Evolutionary conservation across 768 basidiomycete genomes (phyloP), one percentile per base, ranked within the genome.

Genomic region (Candolleomyces efflorescens): DNA sequence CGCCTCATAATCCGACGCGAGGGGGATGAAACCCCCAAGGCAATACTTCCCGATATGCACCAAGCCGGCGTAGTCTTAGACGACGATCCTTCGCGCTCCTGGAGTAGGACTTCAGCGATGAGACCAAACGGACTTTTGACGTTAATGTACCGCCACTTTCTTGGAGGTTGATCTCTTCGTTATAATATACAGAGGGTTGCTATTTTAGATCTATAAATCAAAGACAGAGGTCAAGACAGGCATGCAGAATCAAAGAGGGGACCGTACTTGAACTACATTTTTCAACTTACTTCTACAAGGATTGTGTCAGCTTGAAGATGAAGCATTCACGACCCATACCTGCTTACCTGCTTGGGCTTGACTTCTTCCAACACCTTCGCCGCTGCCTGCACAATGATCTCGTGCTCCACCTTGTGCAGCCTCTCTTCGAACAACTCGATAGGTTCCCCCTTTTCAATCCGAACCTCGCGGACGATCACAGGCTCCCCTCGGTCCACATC

Each of bases 401-500:
- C 83, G 79, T 96, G 96, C 70, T 99, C 97, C 5, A 86, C 80
- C 56, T 68, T 68, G 67, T 98, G 97, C 66, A 99, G 70, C 60
- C 91, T 77, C 11, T 32, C 78, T 65, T 92, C 92, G 61, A 93
- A 87, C 32, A 75, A 78, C 59, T 89, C 87, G 56, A 87, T 69
- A 4, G 82, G 69, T 62, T 98, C 95, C 5, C 83, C 93, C 57
- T 84, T 72, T 61, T 74, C 71, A 54, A 95, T 85, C 62, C 82
- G 81, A 1, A 98, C 82, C 67, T 94, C 85, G 58, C 83, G 75
- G 48, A 95, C 89, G 24, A 98, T 70, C 39, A 99, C 63, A 0
- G 96, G 94, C 63, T 92, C 86, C 0, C 97, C 97, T 6, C 86
- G 84, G 72, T 99, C 97, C 26, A 99, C 94, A 66, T 95, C 91